Evolutionary conservation across 1,284 basidiomycete species (phyloP).

Genomic region (Fistulina hepatica): DNA sequence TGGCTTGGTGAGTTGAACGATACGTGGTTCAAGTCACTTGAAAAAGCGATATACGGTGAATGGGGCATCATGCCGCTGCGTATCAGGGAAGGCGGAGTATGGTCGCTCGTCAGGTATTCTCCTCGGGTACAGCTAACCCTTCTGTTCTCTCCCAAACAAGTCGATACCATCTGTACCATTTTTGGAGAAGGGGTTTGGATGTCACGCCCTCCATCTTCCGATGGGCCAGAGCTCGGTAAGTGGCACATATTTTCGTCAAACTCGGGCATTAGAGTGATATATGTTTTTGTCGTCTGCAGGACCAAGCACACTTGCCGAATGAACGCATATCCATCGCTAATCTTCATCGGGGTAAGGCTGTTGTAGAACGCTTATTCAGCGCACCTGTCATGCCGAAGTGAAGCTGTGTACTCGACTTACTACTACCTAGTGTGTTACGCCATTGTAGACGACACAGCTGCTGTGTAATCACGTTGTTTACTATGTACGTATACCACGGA

Average conservation of each 20-base stretch:
- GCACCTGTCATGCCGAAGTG: no score
- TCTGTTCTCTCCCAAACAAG: slow-evolving; percentile 32
- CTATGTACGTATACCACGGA: no score
- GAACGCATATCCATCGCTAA: slow-evolving; percentile 75
- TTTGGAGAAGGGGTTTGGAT: slow-evolving; percentile 82
- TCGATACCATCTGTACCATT: slow-evolving; percentile 88
- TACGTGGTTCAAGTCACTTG: slow-evolving; percentile 76
- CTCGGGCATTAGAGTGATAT: no score
- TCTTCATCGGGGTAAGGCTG: slow-evolving; percentile 61
- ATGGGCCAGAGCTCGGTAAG: slow-evolving; percentile 76
- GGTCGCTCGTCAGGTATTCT: slow-evolving; percentile 22
- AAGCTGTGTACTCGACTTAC: no score
- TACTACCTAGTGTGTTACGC: no score
- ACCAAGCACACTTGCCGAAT: slow-evolving; percentile 80
- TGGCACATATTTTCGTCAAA: no score
- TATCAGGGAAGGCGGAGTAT: slow-evolving; percentile 88
- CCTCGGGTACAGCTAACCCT: slow-evolving; percentile 5
- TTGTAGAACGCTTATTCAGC: slow-evolving; percentile 60
- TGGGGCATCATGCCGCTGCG: slow-evolving; percentile 80
- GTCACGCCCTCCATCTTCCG: slow-evolving; percentile 78
- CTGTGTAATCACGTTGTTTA: no score
- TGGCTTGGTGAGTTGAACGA: slow-evolving; percentile 86
- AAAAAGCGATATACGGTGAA: slow-evolving; percentile 71
- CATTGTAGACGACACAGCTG: no score
- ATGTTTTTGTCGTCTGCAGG: slow-evolving; percentile 33